Percentiles rank a stretch among this genome's conserved stretches.
These are phyloP conservation scores for Citrullus mucosospermus DNA, from an alignment of 306 rosid species.

Conservation along the genomic window DNA sequence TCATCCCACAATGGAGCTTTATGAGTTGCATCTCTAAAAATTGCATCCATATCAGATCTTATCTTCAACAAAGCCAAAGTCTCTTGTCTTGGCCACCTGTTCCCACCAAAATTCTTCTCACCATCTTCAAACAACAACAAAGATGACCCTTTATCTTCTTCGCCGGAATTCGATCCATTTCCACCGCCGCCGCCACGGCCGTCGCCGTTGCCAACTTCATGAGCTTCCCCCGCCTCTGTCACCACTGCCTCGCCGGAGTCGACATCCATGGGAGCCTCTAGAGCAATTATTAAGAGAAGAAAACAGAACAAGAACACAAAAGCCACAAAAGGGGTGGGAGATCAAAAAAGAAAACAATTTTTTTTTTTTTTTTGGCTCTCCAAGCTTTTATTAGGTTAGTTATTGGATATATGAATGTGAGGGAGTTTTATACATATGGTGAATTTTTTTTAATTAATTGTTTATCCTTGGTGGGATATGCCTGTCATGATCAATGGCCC, in stretches of 20 bases:
- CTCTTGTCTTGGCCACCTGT: slow-evolving; percentile 89
- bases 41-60: slow-evolving; percentile 86
- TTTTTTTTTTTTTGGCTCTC: not conserved
- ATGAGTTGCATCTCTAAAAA: slow-evolving; percentile 73
- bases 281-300: not conserved
- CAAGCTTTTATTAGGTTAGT: slow-evolving; percentile 4
- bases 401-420: not conserved
- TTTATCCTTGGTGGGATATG: slow-evolving; percentile 50
- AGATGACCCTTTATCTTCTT: slow-evolving; percentile 30
- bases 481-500: slow-evolving; percentile 54
- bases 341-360: not conserved
- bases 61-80: slow-evolving; percentile 77
- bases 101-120: slow-evolving; percentile 67
- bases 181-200: not conserved
- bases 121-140: slow-evolving; percentile 24
- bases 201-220: not conserved
- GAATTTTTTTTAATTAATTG: not conserved
- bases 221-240: slow-evolving; percentile 1
- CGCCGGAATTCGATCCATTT: slow-evolving; percentile 54
- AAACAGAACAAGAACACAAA: slow-evolving; percentile 12
- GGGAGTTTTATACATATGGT: slow-evolving; percentile 3
- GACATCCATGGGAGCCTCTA: slow-evolving; percentile 3
- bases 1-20: slow-evolving; percentile 99
- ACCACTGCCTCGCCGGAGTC: slow-evolving; percentile 22
- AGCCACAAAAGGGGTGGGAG: not conserved